Conservation (phyloP, 1,284 basidiomycete species). For the Kwoniella shivajii region DNA sequence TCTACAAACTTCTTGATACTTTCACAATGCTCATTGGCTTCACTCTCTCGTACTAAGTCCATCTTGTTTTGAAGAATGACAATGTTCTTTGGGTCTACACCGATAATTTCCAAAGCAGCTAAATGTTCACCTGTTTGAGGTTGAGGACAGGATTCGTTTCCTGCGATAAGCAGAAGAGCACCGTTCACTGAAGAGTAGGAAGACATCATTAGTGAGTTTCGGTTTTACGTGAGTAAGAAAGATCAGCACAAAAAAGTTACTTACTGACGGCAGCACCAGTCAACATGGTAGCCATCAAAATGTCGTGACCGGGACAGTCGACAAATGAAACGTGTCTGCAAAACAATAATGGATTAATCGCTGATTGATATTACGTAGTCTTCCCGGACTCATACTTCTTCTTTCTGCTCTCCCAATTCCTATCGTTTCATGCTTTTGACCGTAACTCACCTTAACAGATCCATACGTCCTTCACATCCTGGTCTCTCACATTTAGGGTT, state of each 20-base stretch:
- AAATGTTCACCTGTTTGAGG: slow-evolving; percentile 98
- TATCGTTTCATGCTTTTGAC: background rate
- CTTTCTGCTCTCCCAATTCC: background rate
- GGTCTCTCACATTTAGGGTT: slow-evolving; percentile 90
- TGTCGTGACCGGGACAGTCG: slow-evolving; percentile 83
- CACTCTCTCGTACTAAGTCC: slow-evolving; percentile 88
- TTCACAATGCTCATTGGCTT: slow-evolving; percentile 89
- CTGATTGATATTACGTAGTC: no score
- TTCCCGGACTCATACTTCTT: no score
- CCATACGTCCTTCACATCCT: slow-evolving; percentile 87
- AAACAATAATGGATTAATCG: background rate
- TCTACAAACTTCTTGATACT: slow-evolving; percentile 91
- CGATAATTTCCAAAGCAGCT: slow-evolving; percentile 98
- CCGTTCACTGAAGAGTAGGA: slow-evolving; percentile 71
- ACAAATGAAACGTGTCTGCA: slow-evolving; percentile 90
- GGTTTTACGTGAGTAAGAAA: background rate
- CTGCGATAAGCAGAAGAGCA: slow-evolving; percentile 89
- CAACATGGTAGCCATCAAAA: slow-evolving; percentile 98
- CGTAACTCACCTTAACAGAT: slow-evolving; percentile 65
- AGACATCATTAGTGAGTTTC: slow-evolving; percentile 2
- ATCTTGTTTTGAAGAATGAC: slow-evolving; percentile 99
- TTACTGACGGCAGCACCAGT: slow-evolving; percentile 94
- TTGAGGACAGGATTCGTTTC: slow-evolving; percentile 98
- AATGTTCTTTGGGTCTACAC: slow-evolving; percentile 85
- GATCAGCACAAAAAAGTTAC: slow-evolving; percentile 11